phyloP scores from a whole-genome alignment of 2,329 filamentous ascomycete genomes.

The Harringtonia aguacate region DNA sequence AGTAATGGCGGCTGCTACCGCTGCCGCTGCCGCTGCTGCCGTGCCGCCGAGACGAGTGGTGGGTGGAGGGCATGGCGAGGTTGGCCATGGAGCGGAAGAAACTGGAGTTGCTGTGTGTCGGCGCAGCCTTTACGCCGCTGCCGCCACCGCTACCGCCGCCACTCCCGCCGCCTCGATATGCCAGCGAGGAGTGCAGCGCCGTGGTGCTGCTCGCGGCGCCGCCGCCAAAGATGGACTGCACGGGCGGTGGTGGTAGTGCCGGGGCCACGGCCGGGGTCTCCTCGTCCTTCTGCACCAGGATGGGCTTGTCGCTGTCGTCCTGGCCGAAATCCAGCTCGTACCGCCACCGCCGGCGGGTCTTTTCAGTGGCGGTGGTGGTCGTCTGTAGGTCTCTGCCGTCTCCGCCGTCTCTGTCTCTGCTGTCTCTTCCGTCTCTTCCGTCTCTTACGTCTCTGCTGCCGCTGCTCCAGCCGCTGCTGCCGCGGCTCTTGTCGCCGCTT shows the following conservation, averaged over 20 bases:
- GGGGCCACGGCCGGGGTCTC: conserved; percentile 10
- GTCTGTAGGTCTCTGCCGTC: conserved; percentile 6
- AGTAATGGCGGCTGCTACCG: conserved; percentile 20
- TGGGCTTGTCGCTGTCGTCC: conserved; percentile 67
- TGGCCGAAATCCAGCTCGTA: conserved; percentile 77
- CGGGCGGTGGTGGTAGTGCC: conserved; percentile 6
- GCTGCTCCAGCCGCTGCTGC: conserved; percentile 10
- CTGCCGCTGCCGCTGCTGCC: not conserved
- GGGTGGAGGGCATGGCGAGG: conserved; percentile 38
- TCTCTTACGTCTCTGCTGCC: not conserved
- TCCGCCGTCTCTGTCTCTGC: conserved; percentile 26
- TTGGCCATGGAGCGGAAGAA: conserved; percentile 89
- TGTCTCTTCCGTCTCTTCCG: conserved; percentile 23
- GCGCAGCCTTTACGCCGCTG: not conserved
- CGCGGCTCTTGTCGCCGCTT: conserved; percentile 19
- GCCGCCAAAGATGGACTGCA: conserved; percentile 47
- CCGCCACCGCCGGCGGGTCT: conserved; percentile 49
- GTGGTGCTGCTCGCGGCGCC: conserved; percentile 30
- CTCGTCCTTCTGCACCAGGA: conserved; percentile 74
- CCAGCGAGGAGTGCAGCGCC: not conserved
- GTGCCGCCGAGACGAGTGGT: conserved; percentile 24
- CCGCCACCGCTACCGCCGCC: not conserved
- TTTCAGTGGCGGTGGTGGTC: conserved; percentile 18
- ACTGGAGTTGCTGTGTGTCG: conserved; percentile 26
- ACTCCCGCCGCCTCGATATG: conserved; percentile 36